phyloP scores from a whole-genome alignment of 148 eudicot genomes.

The Mesembryanthemum crystallinum region DNA sequence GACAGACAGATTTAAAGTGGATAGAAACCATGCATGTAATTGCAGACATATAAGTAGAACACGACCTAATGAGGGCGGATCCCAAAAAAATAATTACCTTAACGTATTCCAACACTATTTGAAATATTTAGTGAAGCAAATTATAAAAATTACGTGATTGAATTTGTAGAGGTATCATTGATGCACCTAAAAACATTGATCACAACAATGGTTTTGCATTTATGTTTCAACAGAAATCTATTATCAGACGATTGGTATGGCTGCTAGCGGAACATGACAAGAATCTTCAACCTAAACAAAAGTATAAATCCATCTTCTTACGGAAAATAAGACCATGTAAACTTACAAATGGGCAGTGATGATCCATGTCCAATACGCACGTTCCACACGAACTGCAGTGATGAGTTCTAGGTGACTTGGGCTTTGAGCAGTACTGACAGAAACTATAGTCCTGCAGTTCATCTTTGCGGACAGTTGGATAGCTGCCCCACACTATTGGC shows the following conservation, averaged over 20 bases:
- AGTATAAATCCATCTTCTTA: constrained; percentile 1
- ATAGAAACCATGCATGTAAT: no score
- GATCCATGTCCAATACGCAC: constrained; percentile 97
- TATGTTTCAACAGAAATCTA: neutral
- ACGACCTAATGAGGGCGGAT: no score
- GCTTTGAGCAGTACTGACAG: constrained; percentile 78
- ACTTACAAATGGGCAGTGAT: constrained; percentile 99
- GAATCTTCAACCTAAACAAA: neutral
- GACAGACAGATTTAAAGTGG: no score
- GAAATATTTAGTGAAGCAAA: no score
- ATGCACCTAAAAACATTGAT: neutral
- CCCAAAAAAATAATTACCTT: no score
- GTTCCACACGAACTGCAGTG: constrained; percentile 90
- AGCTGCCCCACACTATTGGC: constrained; percentile 73
- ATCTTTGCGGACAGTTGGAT: constrained; percentile 72
- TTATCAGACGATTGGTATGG: neutral
- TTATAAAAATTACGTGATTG: neutral
- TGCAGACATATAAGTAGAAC: no score
- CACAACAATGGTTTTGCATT: neutral
- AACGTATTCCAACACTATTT: no score
- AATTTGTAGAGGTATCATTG: neutral
- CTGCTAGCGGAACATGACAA: neutral
- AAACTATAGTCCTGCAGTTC: constrained; percentile 72
- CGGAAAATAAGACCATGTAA: neutral
- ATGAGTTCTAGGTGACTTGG: constrained; percentile 86